Evolutionary conservation across 371 early-diverging fungal species (phyloP).

Genomic region (Mucor ambiguus): DNA sequence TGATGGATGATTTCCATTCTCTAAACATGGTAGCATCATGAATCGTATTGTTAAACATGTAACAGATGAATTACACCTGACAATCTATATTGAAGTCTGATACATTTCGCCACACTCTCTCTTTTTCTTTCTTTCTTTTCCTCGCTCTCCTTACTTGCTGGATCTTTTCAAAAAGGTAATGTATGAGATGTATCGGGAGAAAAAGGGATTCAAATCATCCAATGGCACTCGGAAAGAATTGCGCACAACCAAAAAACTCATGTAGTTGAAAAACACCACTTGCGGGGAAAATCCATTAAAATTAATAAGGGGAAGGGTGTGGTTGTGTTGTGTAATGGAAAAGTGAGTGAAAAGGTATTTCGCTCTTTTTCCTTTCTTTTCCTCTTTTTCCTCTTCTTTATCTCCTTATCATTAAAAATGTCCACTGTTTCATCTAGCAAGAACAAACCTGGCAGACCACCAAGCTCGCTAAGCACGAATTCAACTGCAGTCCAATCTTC

Average conservation of each 20-base stretch:
- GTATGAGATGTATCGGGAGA: neutral
- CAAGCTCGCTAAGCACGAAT: constrained; percentile 13
- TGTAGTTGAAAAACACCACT: neutral
- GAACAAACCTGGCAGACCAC: constrained; percentile 21
- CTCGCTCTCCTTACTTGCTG: neutral
- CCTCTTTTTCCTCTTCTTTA: constrained; percentile 7
- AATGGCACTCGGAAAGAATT: neutral
- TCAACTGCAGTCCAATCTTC: constrained; percentile 1
- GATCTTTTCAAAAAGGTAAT: neutral
- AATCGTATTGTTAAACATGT: neutral
- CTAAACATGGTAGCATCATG: neutral
- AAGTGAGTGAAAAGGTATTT: neutral
- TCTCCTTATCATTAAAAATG: constrained; percentile 6
- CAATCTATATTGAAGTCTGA: neutral
- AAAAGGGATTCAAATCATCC: constrained; percentile 3
- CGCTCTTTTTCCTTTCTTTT: constrained; percentile 4
- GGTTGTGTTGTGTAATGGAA: neutral
- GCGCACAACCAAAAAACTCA: neutral
- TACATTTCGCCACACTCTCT: neutral
- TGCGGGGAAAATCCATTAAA: neutral
- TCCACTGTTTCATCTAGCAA: constrained; percentile 24
- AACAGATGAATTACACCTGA: neutral
- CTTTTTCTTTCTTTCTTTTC: neutral
- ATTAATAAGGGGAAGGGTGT: neutral
- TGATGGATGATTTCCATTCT: neutral